Conservation (phyloP, 352 stramenopile genomes). For the Phytophthora pini region DNA sequence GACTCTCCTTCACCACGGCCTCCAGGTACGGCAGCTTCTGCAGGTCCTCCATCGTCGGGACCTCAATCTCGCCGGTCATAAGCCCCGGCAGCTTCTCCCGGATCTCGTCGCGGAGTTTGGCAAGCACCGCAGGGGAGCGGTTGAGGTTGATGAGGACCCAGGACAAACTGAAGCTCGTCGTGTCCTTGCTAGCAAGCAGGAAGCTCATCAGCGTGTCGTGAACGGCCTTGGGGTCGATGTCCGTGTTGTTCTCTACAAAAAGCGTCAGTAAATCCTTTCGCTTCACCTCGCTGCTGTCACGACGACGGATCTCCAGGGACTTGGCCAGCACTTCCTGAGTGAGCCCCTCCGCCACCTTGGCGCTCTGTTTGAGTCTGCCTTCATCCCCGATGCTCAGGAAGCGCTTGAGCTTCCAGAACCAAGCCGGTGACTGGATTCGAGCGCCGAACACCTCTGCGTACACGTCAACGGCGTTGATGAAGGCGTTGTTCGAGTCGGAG, state of each 20-base stretch:
- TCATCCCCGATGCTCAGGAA: conserved; percentile 25
- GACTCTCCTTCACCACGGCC: conserved; percentile 60
- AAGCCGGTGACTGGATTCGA: conserved; percentile 35
- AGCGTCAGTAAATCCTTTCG: conserved; percentile 51
- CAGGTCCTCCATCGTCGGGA: conserved; percentile 50
- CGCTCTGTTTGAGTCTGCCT: conserved; percentile 18
- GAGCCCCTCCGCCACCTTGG: conserved; percentile 34
- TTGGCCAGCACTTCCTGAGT: conserved; percentile 39
- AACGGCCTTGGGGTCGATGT: conserved; percentile 35
- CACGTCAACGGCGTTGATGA: conserved; percentile 33
- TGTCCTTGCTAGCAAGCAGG: conserved; percentile 72
- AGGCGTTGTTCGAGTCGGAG: conserved; percentile 28
- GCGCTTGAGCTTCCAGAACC: conserved; percentile 55
- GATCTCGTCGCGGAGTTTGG: conserved; percentile 56
- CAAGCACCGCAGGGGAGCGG: conserved; percentile 55
- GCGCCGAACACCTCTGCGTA: conserved; percentile 35
- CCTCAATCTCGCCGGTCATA: conserved; percentile 16
- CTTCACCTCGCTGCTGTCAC: conserved; percentile 17
- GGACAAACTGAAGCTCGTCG: conserved; percentile 64
- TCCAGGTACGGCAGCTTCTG: conserved; percentile 64
- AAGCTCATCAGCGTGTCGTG: conserved; percentile 81
- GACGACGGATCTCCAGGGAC: conserved; percentile 28
- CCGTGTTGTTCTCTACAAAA: conserved; percentile 38
- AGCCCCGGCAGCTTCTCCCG: conserved; percentile 39
- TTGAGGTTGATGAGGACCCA: conserved; percentile 85